Percentiles rank a stretch among this genome's conserved stretches.
Conservation (phyloP, 2,329 filamentous ascomycete genomes). For the Penicillium psychrosexuale region DNA sequence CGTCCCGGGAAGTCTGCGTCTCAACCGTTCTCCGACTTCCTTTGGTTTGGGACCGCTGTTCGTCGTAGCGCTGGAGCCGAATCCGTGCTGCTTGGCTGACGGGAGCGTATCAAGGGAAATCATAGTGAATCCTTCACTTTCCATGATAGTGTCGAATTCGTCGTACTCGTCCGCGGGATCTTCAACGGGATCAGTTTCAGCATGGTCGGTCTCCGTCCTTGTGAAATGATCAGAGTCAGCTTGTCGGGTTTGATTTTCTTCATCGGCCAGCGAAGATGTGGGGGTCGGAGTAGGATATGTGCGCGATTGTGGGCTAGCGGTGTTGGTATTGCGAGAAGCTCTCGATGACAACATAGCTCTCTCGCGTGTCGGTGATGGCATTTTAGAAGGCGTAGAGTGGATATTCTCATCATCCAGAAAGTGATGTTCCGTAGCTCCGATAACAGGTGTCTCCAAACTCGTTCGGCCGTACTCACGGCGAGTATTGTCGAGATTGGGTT, state of each 20-base stretch:
- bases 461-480: constrained; percentile 22
- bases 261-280: constrained; percentile 39
- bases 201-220: constrained; percentile 11
- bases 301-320: constrained; percentile 33
- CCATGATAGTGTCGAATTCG: constrained; percentile 55
- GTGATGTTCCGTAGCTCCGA: constrained; percentile 28
- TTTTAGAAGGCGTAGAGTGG: constrained; percentile 36
- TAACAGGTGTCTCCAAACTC: constrained; percentile 31
- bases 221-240: not conserved
- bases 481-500: constrained; percentile 7
- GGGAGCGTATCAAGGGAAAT: constrained; percentile 54
- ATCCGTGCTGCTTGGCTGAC: constrained; percentile 46
- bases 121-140: constrained; percentile 59
- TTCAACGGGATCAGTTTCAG: not conserved
- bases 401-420: constrained; percentile 29
- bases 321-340: constrained; percentile 33
- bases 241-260: constrained; percentile 27
- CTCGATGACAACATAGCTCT: constrained; percentile 28
- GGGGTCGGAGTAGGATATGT: constrained; percentile 42
- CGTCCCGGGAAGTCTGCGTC: constrained; percentile 25
- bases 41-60: constrained; percentile 27
- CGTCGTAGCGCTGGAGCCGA: constrained; percentile 32
- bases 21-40: constrained; percentile 26
- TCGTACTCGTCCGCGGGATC: constrained; percentile 46
- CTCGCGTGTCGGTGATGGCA: constrained; percentile 31